Percentiles rank a stretch among this genome's conserved stretches.
phyloP scores from a whole-genome alignment of 1,284 basidiomycete genomes.

The Ustilago sp. region DNA sequence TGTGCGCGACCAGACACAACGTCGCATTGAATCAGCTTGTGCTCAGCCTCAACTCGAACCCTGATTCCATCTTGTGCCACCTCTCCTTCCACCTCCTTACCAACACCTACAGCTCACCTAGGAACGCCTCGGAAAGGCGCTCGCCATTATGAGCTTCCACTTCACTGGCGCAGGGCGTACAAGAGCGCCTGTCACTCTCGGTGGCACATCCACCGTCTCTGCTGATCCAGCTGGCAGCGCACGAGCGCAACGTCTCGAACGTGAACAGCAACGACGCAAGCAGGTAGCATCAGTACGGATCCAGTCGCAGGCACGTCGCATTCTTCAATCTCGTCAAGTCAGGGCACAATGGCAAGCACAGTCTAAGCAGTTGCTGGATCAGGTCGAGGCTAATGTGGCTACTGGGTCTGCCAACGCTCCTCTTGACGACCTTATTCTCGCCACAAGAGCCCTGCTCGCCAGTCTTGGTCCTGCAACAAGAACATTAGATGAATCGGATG shows the following conservation, averaged over 20 bases:
- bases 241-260: slow-evolving; percentile 35
- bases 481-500: slow-evolving; percentile 15
- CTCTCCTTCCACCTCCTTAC: slow-evolving; percentile 2
- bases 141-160: slow-evolving; percentile 45
- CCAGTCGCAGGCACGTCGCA: slow-evolving; percentile 36
- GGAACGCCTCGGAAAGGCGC: background rate
- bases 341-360: slow-evolving; percentile 22
- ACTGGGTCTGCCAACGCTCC: background rate
- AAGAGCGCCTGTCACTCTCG: slow-evolving; percentile 41
- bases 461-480: slow-evolving; percentile 32
- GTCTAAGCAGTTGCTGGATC: slow-evolving; percentile 11
- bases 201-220: slow-evolving; percentile 34
- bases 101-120: background rate
- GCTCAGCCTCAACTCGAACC: background rate
- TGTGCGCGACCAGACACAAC: background rate
- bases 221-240: slow-evolving; percentile 44
- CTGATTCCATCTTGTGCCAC: background rate
- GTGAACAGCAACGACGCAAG: slow-evolving; percentile 43
- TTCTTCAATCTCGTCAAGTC: slow-evolving; percentile 24
- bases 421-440: slow-evolving; percentile 16
- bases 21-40: background rate
- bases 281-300: slow-evolving; percentile 25
- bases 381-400: slow-evolving; percentile 3
- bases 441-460: slow-evolving; percentile 24
- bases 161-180: slow-evolving; percentile 51